Evolutionary conservation across 1,284 basidiomycete species (phyloP), one percentile per base, ranked within the genome.

Genomic region (Ustanciosporium gigantosporum): DNA sequence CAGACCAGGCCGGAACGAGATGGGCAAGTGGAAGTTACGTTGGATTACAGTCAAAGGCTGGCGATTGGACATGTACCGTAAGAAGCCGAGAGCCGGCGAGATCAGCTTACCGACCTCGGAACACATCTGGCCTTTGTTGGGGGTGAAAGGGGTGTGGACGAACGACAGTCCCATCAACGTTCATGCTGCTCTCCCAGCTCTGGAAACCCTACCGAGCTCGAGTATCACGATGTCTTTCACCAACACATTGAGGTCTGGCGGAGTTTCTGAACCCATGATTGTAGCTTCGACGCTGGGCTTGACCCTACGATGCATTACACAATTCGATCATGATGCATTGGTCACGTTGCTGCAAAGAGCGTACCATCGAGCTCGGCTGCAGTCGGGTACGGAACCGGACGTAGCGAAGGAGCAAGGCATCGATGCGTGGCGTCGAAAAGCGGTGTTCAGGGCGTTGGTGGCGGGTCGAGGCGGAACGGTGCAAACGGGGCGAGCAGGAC

Each of bases 1-100:
- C 25, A 55, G 52, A 36, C 9, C 31, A 17, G 46, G 36, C 19
- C 22, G 4, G n/a, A 49, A 22, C 15, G 59, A 58, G 6, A 13
- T 47, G 17, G 62, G 48, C n/a, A 59, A 59, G 32, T 73, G 70
- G 70, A 73, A 70, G 46, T 36, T 70, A 41, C 68, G 66, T 13
- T 73, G 40, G 36, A 24, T 73, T 14, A 55, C 49, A 31, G 35
- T 70, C 15, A 57, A 61, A 25, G 68, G 66, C 3, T 53, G 65
- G 57, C 46, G 50, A 2, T 31, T 70, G 15, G 53, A 56, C 35
- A 5, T 73, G 38, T 65, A 61, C 25, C 37, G 61, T 9, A 64
- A 67, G 31, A 57, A 58, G 41, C 57, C 61, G 15, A 39, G 47
- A 14, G 36, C 44, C 19, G 55, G 58, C 1, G 57, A 53, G 24